Conservation (phyloP, 2,329 filamentous ascomycete species). For the Epichloe hybrida region DNA sequence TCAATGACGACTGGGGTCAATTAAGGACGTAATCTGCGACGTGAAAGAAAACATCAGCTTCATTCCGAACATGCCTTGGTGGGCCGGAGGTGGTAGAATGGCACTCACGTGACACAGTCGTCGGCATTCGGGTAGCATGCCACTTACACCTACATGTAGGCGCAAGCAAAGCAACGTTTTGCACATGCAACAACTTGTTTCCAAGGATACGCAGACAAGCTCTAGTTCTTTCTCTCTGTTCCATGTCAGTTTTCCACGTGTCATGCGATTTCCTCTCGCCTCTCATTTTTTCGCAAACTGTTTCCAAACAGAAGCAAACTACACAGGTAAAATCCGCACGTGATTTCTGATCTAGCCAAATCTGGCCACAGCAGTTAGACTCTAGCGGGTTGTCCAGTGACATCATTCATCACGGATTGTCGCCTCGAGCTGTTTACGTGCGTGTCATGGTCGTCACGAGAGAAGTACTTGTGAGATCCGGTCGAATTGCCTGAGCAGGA, state of each 20-base stretch:
- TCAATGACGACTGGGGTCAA: not conserved
- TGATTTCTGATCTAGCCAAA: not conserved
- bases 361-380: not conserved
- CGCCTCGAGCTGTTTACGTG: not conserved
- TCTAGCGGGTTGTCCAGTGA: not conserved
- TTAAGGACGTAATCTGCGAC: constrained; percentile 11
- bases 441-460: not conserved
- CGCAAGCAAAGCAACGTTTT: no score
- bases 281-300: not conserved
- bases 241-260: no score
- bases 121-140: not conserved
- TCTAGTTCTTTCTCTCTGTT: no score
- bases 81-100: not conserved
- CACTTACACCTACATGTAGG: no score
- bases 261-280: no score
- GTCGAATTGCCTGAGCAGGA: not conserved
- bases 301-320: not conserved
- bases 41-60: not conserved
- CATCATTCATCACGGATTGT: not conserved
- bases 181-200: no score
- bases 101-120: not conserved
- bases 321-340: not conserved
- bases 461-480: not conserved
- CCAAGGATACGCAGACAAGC: no score
- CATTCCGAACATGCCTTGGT: not conserved